These are phyloP conservation scores for Diplocarpon mali DNA, from an alignment of 2,329 filamentous ascomycete genomes.

Conservation along the genomic window DNA sequence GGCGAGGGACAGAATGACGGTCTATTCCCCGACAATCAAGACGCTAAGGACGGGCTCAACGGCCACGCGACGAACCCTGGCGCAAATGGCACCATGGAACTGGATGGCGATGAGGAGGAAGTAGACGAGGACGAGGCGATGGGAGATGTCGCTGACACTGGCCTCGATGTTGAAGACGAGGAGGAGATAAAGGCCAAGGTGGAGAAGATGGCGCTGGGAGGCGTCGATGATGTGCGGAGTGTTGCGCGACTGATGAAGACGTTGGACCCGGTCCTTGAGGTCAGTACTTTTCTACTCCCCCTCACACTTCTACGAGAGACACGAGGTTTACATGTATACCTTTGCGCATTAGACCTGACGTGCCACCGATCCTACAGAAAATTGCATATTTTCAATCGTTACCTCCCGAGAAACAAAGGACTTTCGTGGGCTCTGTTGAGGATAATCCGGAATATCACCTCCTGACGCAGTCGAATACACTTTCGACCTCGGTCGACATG, in stretches of 20 bases:
- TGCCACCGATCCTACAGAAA: conserved; percentile 53
- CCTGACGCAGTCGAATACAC: conserved; percentile 75
- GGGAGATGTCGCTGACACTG: conserved; percentile 33
- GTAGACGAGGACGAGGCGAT: conserved; percentile 50
- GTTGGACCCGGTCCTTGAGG: conserved; percentile 70
- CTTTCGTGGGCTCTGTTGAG: conserved; percentile 70
- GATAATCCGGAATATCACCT: conserved; percentile 88
- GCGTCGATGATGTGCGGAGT: conserved; percentile 65
- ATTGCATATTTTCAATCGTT: conserved; percentile 66
- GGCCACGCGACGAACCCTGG: conserved; percentile 24
- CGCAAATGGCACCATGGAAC: conserved; percentile 38
- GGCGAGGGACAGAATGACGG: conserved; percentile 44
- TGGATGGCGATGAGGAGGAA: conserved; percentile 50
- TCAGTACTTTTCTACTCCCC: conserved; percentile 38
- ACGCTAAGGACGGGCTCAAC: conserved; percentile 29
- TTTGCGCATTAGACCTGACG: conserved; percentile 58
- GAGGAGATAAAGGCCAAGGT: conserved; percentile 67
- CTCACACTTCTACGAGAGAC: conserved; percentile 26
- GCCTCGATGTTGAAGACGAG: conserved; percentile 44
- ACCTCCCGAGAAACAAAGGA: conserved; percentile 50
- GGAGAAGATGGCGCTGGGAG: conserved; percentile 69
- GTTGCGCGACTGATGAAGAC: conserved; percentile 74
- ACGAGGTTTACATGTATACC: conserved; percentile 51
- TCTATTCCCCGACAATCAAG: conserved; percentile 33
- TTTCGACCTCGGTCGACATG: conserved; percentile 86